Conservation (phyloP, 73 alveolate species). For the Effrenium voratum region DNA sequence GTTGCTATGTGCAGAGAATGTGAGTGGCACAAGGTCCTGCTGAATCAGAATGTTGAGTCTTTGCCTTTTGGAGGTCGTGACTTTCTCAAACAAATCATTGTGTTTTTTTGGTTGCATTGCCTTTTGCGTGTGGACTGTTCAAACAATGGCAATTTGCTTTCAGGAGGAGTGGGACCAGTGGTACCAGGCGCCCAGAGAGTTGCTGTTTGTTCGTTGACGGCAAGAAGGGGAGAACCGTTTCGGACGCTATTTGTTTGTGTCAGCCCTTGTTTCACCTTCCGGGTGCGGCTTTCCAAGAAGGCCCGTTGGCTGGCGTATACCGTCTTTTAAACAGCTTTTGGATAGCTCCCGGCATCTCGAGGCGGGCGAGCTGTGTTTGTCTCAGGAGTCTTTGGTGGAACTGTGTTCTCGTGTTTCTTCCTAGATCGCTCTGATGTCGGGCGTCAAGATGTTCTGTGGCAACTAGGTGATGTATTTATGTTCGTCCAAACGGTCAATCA, state of each 20-base stretch:
- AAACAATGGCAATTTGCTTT: too few species aligned
- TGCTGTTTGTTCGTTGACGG: not conserved
- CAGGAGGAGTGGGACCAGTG: slow-evolving; percentile 88
- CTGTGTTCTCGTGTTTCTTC: too few species aligned
- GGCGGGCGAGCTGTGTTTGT: not conserved
- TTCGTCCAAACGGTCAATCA: not conserved
- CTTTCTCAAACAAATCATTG: not conserved
- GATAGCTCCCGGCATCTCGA: not conserved
- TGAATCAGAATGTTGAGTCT: not conserved
- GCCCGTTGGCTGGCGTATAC: not conserved
- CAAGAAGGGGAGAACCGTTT: not conserved
- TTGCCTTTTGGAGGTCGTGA: not conserved
- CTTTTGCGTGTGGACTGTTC: too few species aligned
- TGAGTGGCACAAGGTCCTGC: not conserved
- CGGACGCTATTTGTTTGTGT: not conserved
- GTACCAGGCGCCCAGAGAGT: slow-evolving; percentile 28
- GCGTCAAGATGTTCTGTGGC: not conserved
- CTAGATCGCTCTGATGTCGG: too few species aligned
- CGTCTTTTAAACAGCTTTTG: not conserved
- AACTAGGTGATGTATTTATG: not conserved
- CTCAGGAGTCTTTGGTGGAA: too few species aligned
- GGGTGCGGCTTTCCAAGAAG: too few species aligned
- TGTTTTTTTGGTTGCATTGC: too few species aligned
- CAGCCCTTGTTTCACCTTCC: too few species aligned
- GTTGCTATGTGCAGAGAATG: not conserved